A percentile compares a stretch with the other conserved stretches of the same genome.
Evolutionary conservation across 495 filamentous ascomycete species (phyloP).

Genomic region (Antarctomyces pellizariae): DNA sequence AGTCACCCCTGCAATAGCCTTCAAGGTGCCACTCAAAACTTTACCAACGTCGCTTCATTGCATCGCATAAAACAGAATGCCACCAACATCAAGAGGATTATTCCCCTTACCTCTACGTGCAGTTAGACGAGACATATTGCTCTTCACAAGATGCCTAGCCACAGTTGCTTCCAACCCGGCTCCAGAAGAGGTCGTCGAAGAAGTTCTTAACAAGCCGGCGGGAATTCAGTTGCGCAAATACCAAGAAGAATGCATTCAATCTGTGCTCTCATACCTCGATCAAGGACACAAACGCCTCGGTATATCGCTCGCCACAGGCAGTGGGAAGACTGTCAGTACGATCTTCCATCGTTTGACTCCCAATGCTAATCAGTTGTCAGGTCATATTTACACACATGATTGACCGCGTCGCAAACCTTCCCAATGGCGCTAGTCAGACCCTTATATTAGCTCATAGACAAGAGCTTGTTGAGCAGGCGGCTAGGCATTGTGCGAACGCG

Average conservation of each 20-base stretch:
- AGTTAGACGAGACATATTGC: background rate
- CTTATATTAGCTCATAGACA: slow-evolving; percentile 80
- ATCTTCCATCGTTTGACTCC: background rate
- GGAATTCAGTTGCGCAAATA: slow-evolving; percentile 43
- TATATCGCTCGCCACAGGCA: slow-evolving; percentile 75
- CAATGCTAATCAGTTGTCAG: slow-evolving; percentile 16
- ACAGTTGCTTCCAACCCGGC: slow-evolving; percentile 1
- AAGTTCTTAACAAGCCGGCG: slow-evolving; percentile 7
- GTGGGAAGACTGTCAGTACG: slow-evolving; percentile 61
- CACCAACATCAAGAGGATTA: slow-evolving; percentile 12
- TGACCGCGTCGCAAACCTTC: slow-evolving; percentile 38
- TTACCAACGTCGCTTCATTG: too few species aligned
- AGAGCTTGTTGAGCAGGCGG: slow-evolving; percentile 92
- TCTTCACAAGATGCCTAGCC: slow-evolving; percentile 2
- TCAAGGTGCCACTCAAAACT: too few species aligned
- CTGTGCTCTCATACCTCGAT: slow-evolving; percentile 47
- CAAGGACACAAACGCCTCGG: slow-evolving; percentile 63
- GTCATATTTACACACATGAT: slow-evolving; percentile 96
- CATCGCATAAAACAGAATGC: slow-evolving; percentile 7
- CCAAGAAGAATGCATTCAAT: slow-evolving; percentile 76
- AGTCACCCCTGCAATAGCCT: too few species aligned
- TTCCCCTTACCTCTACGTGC: background rate
- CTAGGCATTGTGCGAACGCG: slow-evolving; percentile 49
- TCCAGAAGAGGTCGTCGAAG: slow-evolving; percentile 4
- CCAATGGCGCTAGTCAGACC: slow-evolving; percentile 40